phyloP scores from a whole-genome alignment of 2,329 filamentous ascomycete species.

The Thyridium curvatum region DNA sequence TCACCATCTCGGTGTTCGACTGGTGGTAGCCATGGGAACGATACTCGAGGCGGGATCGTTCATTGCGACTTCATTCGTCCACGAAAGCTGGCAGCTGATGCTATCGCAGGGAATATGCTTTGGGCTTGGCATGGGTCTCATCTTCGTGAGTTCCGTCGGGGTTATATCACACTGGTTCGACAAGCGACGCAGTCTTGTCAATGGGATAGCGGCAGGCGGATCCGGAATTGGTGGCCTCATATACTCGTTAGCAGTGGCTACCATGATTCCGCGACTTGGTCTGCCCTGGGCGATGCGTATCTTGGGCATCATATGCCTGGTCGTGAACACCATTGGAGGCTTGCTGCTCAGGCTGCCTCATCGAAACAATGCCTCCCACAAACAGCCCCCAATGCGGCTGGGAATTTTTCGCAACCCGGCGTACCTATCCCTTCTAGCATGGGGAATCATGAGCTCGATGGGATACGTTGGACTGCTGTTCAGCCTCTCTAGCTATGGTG shows the following conservation, averaged over 20 bases:
- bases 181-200: slow-evolving; percentile 47
- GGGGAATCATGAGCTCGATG: slow-evolving; percentile 54
- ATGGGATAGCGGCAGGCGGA: slow-evolving; percentile 47
- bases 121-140: slow-evolving; percentile 49
- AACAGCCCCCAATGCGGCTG: too few relatives aligned
- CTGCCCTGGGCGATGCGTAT: slow-evolving; percentile 52
- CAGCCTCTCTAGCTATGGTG: slow-evolving; percentile 55
- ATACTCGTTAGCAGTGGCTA: slow-evolving; percentile 28
- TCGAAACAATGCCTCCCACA: too few relatives aligned
- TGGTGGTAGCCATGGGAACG: slow-evolving; percentile 43
- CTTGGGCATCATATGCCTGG: slow-evolving; percentile 36
- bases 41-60: slow-evolving; percentile 43
- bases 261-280: slow-evolving; percentile 47
- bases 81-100: slow-evolving; percentile 53
- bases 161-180: slow-evolving; percentile 58
- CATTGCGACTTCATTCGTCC: slow-evolving; percentile 46
- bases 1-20: slow-evolving; percentile 20
- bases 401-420: too few relatives aligned
- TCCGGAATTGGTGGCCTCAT: too few relatives aligned
- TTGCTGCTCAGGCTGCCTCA: slow-evolving; percentile 26
- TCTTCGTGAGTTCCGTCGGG: slow-evolving; percentile 48
- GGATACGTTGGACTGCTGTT: slow-evolving; percentile 60
- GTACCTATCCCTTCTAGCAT: slow-evolving; percentile 39
- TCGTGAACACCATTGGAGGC: slow-evolving; percentile 45
- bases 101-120: slow-evolving; percentile 54